phyloP scores from a whole-genome alignment of 345 rosid genomes.

The Mangifera indica region DNA sequence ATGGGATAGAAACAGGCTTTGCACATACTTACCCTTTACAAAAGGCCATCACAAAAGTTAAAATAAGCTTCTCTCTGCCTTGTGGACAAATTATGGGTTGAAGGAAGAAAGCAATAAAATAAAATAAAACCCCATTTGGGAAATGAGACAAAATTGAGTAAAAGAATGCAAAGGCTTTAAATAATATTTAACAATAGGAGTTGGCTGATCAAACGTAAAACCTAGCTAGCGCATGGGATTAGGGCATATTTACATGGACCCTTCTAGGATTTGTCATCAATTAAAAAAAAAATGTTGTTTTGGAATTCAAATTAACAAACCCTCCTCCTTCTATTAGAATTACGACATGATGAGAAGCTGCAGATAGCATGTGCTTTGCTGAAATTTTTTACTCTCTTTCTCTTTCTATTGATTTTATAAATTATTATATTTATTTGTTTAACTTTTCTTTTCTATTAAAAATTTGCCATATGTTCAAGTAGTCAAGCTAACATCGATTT shows the following conservation, averaged over 20 bases:
- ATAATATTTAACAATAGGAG: too few species aligned
- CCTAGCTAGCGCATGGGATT: neutral
- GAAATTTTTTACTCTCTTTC: neutral
- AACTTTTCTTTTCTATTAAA: neutral
- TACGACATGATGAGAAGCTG: slow-evolving; percentile 18
- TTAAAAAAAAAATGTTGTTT: too few species aligned
- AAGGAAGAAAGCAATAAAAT: too few species aligned
- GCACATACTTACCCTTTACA: slow-evolving; percentile 8
- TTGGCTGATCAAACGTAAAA: neutral
- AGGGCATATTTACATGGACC: too few species aligned
- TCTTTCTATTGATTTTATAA: neutral
- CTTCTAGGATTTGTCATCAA: too few species aligned
- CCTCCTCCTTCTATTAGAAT: slow-evolving; percentile 3
- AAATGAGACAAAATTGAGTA: too few species aligned
- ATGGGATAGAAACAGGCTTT: slow-evolving; percentile 15
- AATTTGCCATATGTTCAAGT: neutral
- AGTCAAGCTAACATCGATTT: too few species aligned
- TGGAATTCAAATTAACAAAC: neutral
- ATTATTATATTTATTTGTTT: neutral
- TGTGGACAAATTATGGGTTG: neutral
- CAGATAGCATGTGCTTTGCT: slow-evolving; percentile 26
- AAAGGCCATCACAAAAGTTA: slow-evolving; percentile 27
- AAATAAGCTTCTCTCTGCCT: slow-evolving; percentile 2
- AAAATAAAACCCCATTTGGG: too few species aligned
- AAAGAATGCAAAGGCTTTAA: too few species aligned